Base-by-base conservation (phyloP, 257 asterid genomes). In the Rhazya stricta region DNA sequence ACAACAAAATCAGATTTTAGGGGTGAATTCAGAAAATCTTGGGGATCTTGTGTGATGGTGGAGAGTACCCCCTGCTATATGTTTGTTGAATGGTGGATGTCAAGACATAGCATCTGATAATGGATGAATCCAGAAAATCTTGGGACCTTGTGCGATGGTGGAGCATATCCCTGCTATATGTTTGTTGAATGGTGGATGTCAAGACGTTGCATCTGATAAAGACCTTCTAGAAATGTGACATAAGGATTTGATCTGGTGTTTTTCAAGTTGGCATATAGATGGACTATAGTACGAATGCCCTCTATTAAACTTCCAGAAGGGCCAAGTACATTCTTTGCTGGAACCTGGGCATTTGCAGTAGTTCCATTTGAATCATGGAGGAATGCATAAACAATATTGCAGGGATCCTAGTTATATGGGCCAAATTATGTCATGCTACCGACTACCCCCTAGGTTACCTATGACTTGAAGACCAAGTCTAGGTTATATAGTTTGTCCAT, bases 161-260 rank as follows among this genome's bases (percentile, higher is more conserved):
- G 48, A 43, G 30, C 13, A 43, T 15, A 62, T 19, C 23, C 2
- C 41, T 61, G 1, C 3, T 5, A 61, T 9, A 37, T 43, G 30
- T 43, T 48, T 43, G 46, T 5, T 58, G 23, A 43, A 37, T 46
- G 61, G 45, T 15, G 5, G 19, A 73, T 10, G n/a, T 39, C 18
- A 5, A 42, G 45, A 70, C 30, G 32, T 30, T 0, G 16, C 62
- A 23, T 25, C 32, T 56, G 41, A 58, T 56, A 43, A 10, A n/a
- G n/a, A 50, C 36, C n/a, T 46, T 46, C 56, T 42, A 74, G 78
- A 34, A 57, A 58, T 62, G 54, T 19, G 54, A 30, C 32, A n/a
- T 48, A 42, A 61, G 39, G 13, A 27, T 56, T 25, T 56, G 19
- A 1, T 18, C 42, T 18, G 3, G 71, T 30, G 5, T 34, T 8